Evolutionary conservation across 2,329 filamentous ascomycete species (phyloP), one percentile per base, ranked within the genome.

Genomic region (Furcasterigmium furcatum): DNA sequence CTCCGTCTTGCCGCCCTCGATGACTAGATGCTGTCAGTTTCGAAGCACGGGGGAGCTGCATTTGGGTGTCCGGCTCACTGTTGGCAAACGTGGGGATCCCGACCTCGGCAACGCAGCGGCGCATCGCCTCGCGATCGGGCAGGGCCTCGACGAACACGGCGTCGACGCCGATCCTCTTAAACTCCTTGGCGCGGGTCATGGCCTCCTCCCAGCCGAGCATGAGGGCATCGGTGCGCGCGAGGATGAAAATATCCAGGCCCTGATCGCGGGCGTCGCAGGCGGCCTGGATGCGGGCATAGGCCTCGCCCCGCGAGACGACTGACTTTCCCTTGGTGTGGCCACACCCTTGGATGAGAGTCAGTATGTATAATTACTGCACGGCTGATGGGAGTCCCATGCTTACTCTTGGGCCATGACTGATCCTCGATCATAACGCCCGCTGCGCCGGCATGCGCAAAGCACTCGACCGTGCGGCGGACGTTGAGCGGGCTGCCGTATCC

Each of bases 401-500:
- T 45, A 74, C 71, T 55, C 46, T 75, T 74, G 6, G 72, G 71
- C 71, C 71, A 75, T 1, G 67, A 70, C 49, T 74, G 71, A 44
- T 74, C 70, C 46, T 74, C 71, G 45, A 75, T 71, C 68, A 66
- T 65, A 22, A 66, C 49, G 0, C 64, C 64, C 3, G 64, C 63
- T 14, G 64, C 64, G 14, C 64, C 70, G 1, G 70, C 70, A 5
- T 56, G 50, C 0, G 71, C 70, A 51, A 67, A 74, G 7, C 58
- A 60, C 41, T 73, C 62, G 4, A 75, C 71, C 0, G 71, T 73
- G 14, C 71, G 52, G 34, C 62, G 62, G 1, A 74, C 71, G 40
- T 73, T 74, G 67, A 73, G 68, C 4, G 71, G 67, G 34, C 67
- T 64, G 5, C 72, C 72, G 43, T 74, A 74, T 3, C 72, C 72